A percentile compares a stretch with the other conserved stretches of the same genome.
phyloP scores from a whole-genome alignment of 768 basidiomycete genomes.

The Naganishia vishniacii region DNA sequence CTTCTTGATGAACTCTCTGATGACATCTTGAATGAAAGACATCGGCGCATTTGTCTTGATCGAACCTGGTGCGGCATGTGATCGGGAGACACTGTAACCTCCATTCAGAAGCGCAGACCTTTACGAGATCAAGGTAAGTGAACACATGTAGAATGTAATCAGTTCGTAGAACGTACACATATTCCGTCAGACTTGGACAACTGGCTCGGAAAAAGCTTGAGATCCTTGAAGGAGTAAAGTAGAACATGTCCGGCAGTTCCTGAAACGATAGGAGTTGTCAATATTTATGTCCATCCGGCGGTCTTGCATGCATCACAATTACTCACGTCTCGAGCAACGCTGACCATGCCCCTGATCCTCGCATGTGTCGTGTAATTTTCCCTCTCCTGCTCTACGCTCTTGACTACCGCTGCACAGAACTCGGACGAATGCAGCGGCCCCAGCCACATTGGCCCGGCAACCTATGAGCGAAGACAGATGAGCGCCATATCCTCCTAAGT shows the following conservation, averaged over 20 bases:
- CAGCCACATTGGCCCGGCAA: slow-evolving; percentile 96
- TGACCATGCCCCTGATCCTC: slow-evolving; percentile 93
- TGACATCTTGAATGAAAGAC: slow-evolving; percentile 69
- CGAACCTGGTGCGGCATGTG: slow-evolving; percentile 82
- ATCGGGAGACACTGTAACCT: slow-evolving; percentile 77
- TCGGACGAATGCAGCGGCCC: slow-evolving; percentile 71
- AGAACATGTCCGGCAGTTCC: slow-evolving; percentile 74
- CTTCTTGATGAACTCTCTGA: slow-evolving; percentile 73
- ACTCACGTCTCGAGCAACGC: slow-evolving; percentile 75
- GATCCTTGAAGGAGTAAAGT: slow-evolving; percentile 75
- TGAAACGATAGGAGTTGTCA: too few species aligned
- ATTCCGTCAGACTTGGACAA: slow-evolving; percentile 67
- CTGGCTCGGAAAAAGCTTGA: slow-evolving; percentile 75
- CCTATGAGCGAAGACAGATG: slow-evolving; percentile 50
- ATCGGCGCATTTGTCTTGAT: slow-evolving; percentile 80
- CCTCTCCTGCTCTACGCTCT: slow-evolving; percentile 62
- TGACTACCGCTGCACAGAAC: slow-evolving; percentile 70
- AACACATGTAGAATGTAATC: background rate
- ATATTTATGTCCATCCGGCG: too few species aligned
- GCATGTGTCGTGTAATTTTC: slow-evolving; percentile 68
- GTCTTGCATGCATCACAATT: background rate
- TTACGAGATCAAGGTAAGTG: background rate
- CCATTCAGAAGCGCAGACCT: slow-evolving; percentile 87
- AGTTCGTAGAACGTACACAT: slow-evolving; percentile 58
- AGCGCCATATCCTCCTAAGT: background rate